Conservation (phyloP, 768 basidiomycete species). For the Russula sp. region DNA sequence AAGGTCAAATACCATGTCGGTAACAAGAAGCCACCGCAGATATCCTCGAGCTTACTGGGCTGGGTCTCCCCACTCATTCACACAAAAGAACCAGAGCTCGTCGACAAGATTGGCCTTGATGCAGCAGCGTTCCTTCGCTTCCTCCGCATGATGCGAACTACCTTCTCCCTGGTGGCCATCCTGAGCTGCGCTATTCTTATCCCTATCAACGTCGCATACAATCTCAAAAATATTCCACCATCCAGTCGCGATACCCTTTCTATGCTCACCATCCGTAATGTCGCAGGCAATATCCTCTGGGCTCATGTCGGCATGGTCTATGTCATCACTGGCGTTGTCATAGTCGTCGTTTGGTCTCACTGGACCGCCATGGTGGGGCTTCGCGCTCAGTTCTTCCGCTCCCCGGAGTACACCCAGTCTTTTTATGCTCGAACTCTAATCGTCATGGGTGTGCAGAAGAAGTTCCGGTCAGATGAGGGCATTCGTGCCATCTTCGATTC, state of each 20-base stretch:
- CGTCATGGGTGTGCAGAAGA: slow-evolving; percentile 72
- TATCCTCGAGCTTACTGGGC: slow-evolving; percentile 76
- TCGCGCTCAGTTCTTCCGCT: slow-evolving; percentile 83
- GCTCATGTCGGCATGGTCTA: slow-evolving; percentile 83
- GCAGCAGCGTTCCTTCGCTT: slow-evolving; percentile 92
- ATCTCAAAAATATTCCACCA: slow-evolving; percentile 54
- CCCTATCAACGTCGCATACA: slow-evolving; percentile 84
- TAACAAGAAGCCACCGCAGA: slow-evolving; percentile 69
- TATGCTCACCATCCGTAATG: slow-evolving; percentile 83
- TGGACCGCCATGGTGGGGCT: slow-evolving; percentile 77
- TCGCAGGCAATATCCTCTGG: slow-evolving; percentile 66
- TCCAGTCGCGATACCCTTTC: slow-evolving; percentile 56
- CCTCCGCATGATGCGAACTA: slow-evolving; percentile 71
- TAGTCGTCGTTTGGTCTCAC: slow-evolving; percentile 64
- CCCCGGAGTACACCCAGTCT: slow-evolving; percentile 78
- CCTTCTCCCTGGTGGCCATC: slow-evolving; percentile 59
- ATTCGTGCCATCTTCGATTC: slow-evolving; percentile 68
- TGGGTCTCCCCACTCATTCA: slow-evolving; percentile 86
- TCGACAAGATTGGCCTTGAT: slow-evolving; percentile 87
- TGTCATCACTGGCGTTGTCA: slow-evolving; percentile 66
- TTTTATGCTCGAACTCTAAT: slow-evolving; percentile 94
- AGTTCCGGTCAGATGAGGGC: slow-evolving; percentile 80
- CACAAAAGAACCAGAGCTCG: slow-evolving; percentile 82
- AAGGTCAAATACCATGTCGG: slow-evolving; percentile 88
- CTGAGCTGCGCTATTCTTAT: slow-evolving; percentile 70